Conservation (phyloP, 2,329 filamentous ascomycete genomes). For the Clonostachys sp. region DNA sequence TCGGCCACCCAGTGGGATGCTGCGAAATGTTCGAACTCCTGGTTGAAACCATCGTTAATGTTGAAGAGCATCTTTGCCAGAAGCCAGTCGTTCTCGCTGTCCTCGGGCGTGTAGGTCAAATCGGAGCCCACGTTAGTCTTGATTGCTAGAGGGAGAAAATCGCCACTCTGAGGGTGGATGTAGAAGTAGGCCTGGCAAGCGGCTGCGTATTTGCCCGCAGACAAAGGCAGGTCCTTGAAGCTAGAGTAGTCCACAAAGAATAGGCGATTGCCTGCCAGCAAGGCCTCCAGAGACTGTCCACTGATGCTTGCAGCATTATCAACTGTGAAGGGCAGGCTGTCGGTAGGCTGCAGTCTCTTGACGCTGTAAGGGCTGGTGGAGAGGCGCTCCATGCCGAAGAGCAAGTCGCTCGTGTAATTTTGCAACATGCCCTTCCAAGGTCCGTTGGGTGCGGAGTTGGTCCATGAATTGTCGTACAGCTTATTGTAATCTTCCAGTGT, state of each 20-base stretch:
- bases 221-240: conserved; percentile 6
- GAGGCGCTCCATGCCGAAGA: conserved; percentile 42
- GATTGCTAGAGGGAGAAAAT: conserved; percentile 44
- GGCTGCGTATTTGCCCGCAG: conserved; percentile 21
- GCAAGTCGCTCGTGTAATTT: conserved; percentile 39
- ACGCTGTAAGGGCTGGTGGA: conserved; percentile 33
- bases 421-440: conserved; percentile 20
- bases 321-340: conserved; percentile 26
- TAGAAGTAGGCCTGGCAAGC: conserved; percentile 42
- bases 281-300: conserved; percentile 17
- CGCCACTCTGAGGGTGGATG: conserved; percentile 26
- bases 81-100: conserved; percentile 39
- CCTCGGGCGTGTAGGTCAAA: conserved; percentile 37
- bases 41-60: conserved; percentile 38
- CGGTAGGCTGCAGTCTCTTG: conserved; percentile 14
- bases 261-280: conserved; percentile 28
- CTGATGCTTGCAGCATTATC: conserved; percentile 21
- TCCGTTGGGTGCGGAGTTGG: too few species aligned
- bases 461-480: too few species aligned
- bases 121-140: conserved; percentile 31
- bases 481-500: too few species aligned
- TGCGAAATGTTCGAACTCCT: conserved; percentile 35
- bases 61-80: conserved; percentile 46
- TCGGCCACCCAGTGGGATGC: conserved; percentile 37
- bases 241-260: conserved; percentile 27